Percentiles rank a stretch among this genome's conserved stretches.
phyloP scores from a whole-genome alignment of 2,329 filamentous ascomycete genomes.

The Tolypocladium guangdongense region DNA sequence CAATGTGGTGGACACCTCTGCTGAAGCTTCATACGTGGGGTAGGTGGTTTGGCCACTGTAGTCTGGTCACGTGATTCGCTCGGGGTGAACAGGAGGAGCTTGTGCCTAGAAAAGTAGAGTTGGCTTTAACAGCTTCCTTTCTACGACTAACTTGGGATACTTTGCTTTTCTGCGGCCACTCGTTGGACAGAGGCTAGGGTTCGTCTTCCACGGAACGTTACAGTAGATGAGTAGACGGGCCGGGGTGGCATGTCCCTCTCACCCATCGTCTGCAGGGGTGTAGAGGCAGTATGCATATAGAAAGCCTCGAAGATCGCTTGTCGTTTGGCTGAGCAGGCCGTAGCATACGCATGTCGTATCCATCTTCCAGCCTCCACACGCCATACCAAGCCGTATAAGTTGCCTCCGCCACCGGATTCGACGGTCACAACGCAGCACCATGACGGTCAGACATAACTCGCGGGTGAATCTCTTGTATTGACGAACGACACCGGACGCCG shows the following conservation, averaged over 20 bases:
- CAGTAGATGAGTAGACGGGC: neutral
- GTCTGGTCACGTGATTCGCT: neutral
- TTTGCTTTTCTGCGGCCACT: neutral
- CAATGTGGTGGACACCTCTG: neutral
- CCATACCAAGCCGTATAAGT: neutral
- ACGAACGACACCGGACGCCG: constrained; percentile 32
- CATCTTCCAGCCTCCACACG: neutral
- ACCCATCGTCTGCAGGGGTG: neutral
- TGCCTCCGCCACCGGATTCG: neutral
- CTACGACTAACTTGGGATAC: neutral
- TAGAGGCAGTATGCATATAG: neutral
- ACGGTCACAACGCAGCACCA: neutral
- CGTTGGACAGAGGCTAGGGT: too few relatives aligned
- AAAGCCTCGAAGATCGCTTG: neutral
- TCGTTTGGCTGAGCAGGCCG: neutral
- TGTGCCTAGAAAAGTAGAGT: neutral
- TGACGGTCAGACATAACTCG: constrained; percentile 1
- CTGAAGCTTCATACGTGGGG: neutral
- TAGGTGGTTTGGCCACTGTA: neutral
- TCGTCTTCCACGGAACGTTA: neutral
- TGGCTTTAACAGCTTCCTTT: neutral
- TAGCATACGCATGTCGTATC: neutral
- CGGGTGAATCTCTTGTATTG: constrained; percentile 27
- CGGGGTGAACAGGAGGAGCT: neutral
- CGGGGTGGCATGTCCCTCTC: neutral